These are phyloP conservation scores for Backusella tarrabulga DNA, from an alignment of 192 early-diverging fungal species.

Conservation along the genomic window DNA sequence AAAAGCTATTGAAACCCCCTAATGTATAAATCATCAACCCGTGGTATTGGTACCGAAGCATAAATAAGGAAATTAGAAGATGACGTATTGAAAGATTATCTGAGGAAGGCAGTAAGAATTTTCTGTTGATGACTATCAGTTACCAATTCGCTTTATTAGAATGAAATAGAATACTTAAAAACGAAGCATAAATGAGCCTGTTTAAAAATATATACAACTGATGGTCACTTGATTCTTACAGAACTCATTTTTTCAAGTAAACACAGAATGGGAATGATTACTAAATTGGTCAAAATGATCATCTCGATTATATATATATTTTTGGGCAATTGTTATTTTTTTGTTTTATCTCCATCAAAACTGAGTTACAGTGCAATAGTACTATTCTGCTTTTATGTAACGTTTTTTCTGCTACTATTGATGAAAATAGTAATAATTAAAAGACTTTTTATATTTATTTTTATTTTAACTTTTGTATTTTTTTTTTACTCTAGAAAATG, in stretches of 20 bases:
- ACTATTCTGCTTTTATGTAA: neutral
- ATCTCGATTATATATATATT: neutral
- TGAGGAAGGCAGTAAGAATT: neutral
- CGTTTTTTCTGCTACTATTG: neutral
- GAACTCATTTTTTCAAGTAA: neutral
- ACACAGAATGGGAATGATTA: neutral
- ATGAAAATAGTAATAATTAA: neutral
- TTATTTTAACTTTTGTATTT: neutral
- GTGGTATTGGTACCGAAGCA: neutral
- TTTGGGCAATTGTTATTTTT: neutral
- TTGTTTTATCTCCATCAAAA: neutral
- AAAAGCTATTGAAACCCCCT: too few relatives aligned
- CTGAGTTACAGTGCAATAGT: neutral
- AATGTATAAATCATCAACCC: neutral
- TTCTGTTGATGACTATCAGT: neutral
- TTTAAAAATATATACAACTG: neutral
- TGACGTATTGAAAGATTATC: neutral
- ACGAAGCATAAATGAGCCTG: neutral
- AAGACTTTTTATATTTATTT: neutral
- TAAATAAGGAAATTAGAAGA: neutral
- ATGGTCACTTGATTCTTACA: neutral
- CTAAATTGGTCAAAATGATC: neutral
- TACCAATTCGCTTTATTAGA: neutral
- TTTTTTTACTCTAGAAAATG: neutral
- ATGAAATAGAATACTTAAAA: neutral